A percentile compares a stretch with the other conserved stretches of the same genome.
Evolutionary conservation across 257 asterid genomes (phyloP).

Genomic region (Ballota nigra): DNA sequence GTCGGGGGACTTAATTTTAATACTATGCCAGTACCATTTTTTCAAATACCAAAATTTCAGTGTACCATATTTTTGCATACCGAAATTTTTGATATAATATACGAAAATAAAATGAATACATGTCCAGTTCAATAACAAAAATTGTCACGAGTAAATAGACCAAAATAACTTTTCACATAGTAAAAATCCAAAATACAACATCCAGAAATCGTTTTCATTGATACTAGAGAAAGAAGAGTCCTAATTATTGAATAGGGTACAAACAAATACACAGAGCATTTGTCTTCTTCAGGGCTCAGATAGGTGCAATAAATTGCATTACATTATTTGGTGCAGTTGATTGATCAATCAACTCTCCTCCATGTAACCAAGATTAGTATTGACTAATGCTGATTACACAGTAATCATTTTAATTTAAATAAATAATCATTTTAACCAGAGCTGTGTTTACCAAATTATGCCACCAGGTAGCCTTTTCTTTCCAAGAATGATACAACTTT

Average conservation of each 20-base stretch:
- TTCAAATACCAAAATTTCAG: too few relatives aligned
- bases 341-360: slow-evolving; percentile 43
- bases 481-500: slow-evolving; percentile 66
- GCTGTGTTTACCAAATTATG: slow-evolving; percentile 36
- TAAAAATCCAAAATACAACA: neutral
- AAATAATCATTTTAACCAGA: neutral
- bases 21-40: too few relatives aligned
- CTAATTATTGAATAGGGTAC: slow-evolving; percentile 15
- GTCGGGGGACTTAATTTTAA: too few relatives aligned
- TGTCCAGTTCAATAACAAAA: too few relatives aligned
- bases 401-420: neutral
- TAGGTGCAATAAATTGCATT: neutral
- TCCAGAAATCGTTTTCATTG: neutral
- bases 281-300: neutral
- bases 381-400: neutral
- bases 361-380: neutral
- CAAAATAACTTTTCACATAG: neutral
- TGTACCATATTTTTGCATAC: too few relatives aligned
- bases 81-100: too few relatives aligned
- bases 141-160: neutral
- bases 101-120: too few relatives aligned
- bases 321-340: slow-evolving; percentile 32
- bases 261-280: neutral
- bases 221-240: slow-evolving; percentile 1
- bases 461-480: slow-evolving; percentile 63